Evolutionary conservation across 305 asterid species (phyloP), one percentile per base, ranked within the genome.

Genomic region (Fraxinus dipetala): DNA sequence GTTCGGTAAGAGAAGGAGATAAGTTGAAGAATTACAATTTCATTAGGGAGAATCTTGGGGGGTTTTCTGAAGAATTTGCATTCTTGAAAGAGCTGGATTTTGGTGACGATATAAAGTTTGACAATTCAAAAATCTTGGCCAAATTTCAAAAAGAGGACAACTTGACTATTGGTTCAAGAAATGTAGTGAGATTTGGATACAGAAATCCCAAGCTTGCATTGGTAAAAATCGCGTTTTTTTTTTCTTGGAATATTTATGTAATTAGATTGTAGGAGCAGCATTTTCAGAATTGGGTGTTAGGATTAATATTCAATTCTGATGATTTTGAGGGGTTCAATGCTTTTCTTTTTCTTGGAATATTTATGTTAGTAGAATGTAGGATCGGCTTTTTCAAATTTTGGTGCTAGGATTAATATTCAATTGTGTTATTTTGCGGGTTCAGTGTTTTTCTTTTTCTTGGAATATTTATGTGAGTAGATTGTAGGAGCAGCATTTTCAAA

Each of bases 121-220:
- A 90, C 85, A 91, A 94, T 30, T 80, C 88, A 81, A 95, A 69
- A 81, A 74, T 88, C 72, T 18, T 89, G 77, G 90, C 85, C 48
- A 95, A 90, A 92, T 91, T 95, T 83, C 89, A 85, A 8, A 90
- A 90, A 73, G 93, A 88, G 13, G 76, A 48, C 43, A 22, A 79
- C 73, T 90, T 34, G 20, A 86, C 90, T 86, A 82, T 80, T 85
- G 88, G 84, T 77, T 91, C 88, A 16, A 86, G 89, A 78, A 82
- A 78, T n/a, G 87, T 85, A 78, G 86, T 81, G 83, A 91, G 97
- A 91, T 90, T 90, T 86, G 96, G 97, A 32, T 88, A 85, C 79
- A 84, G 93, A 59, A 90, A 92, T 82, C 98, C 99, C 75, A 92
- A 85, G 91, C 85, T 96, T 84, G 99, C 98, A 18, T 77, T 96